Percentiles rank a stretch among this genome's conserved stretches.
Conservation (phyloP, 495 filamentous ascomycete species). For the Sphaerosporella brunnea region DNA sequence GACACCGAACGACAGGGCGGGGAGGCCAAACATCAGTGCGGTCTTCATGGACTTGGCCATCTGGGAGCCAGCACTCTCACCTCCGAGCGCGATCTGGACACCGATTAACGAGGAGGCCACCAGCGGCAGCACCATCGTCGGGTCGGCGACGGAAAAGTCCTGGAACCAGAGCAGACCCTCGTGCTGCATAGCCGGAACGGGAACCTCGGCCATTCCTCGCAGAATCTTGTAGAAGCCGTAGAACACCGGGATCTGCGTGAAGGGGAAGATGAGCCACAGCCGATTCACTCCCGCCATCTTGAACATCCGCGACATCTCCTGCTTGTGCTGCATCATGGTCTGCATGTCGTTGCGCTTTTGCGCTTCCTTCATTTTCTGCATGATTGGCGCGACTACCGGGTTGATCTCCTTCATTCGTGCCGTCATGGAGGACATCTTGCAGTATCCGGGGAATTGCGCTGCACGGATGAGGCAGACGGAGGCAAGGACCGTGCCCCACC, state of each 20-base stretch:
- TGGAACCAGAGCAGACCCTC: constrained; percentile 60
- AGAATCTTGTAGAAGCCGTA: constrained; percentile 67
- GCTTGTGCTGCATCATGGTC: constrained; percentile 29
- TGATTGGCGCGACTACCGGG: constrained; percentile 33
- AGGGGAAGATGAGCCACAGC: constrained; percentile 37
- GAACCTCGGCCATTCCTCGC: constrained; percentile 52
- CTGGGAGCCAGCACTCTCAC: constrained; percentile 20
- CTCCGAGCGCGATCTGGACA: constrained; percentile 26
- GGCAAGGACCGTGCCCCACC: constrained; percentile 58
- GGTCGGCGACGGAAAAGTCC: constrained; percentile 64
- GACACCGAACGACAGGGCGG: constrained; percentile 42
- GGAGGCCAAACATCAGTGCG: constrained; percentile 39
- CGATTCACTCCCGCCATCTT: constrained; percentile 36
- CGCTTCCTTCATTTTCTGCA: constrained; percentile 33
- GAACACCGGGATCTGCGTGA: constrained; percentile 51
- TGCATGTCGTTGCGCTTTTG: constrained; percentile 28
- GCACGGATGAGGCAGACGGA: constrained; percentile 48
- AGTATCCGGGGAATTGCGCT: constrained; percentile 43
- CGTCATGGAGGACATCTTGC: constrained; percentile 40
- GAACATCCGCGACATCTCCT: constrained; percentile 35
- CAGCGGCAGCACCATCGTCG: constrained; percentile 54
- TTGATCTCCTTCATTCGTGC: constrained; percentile 36
- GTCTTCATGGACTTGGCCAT: constrained; percentile 32
- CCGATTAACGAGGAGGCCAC: constrained; percentile 34
- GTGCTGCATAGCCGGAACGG: constrained; percentile 55